Conservation (phyloP, 1,139 yeast genomes). For the Pneumocystis canis region DNA sequence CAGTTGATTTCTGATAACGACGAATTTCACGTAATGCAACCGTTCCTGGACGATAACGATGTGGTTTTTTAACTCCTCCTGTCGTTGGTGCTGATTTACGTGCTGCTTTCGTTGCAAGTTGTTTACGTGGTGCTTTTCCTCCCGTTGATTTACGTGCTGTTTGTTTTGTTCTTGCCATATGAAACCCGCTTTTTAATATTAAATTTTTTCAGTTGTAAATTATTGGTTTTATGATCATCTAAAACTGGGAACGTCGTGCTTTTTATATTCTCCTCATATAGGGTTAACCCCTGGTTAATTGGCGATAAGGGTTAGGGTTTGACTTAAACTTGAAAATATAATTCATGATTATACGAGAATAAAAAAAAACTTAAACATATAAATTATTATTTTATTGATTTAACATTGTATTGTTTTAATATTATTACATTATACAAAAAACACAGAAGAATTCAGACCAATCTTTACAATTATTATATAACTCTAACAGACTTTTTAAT, state of each 20-base stretch:
- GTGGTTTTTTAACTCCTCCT: slow-evolving; percentile 99
- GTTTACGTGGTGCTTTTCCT: slow-evolving; percentile 99
- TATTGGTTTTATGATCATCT: background rate
- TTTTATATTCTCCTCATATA: too few relatives aligned
- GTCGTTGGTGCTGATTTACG: slow-evolving; percentile 88
- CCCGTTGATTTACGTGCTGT: slow-evolving; percentile 98
- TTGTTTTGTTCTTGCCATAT: slow-evolving; percentile 48
- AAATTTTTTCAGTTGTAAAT: too few relatives aligned
- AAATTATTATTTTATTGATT: too few relatives aligned
- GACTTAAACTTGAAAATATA: too few relatives aligned
- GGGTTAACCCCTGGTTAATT: too few relatives aligned
- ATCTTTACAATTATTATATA: background rate
- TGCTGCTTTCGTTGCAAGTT: slow-evolving; percentile 97
- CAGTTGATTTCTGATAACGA: slow-evolving; percentile 98
- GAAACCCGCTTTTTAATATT: background rate
- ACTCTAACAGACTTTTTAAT: background rate
- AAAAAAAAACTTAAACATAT: too few relatives aligned
- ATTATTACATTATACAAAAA: background rate
- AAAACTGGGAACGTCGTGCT: background rate
- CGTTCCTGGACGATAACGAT: slow-evolving; percentile 99
- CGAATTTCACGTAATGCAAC: slow-evolving; percentile 98
- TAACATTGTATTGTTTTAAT: background rate
- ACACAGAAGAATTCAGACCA: background rate
- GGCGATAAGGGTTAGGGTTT: too few relatives aligned
- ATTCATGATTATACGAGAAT: too few relatives aligned